A percentile compares a stretch with the other conserved stretches of the same genome.
Evolutionary conservation across 2,329 filamentous ascomycete species (phyloP).

Genomic region (Penicillium sp.): DNA sequence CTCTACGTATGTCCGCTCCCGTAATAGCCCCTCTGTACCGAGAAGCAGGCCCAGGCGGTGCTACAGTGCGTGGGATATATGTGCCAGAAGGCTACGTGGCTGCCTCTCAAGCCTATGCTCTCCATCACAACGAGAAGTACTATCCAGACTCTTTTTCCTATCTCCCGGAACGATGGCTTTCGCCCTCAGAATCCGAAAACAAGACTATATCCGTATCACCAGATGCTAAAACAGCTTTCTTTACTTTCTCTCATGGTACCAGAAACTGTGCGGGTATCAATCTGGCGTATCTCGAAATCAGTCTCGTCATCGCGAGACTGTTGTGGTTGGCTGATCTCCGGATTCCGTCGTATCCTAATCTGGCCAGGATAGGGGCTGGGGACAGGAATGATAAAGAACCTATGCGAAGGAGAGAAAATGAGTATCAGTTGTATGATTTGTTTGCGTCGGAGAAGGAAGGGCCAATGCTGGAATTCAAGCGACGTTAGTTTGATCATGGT

Average conservation of each 20-base stretch:
- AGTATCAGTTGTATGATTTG: constrained; percentile 11
- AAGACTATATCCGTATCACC: neutral
- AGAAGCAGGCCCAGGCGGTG: constrained; percentile 6
- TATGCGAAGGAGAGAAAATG: constrained; percentile 4
- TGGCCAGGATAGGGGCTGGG: constrained; percentile 1
- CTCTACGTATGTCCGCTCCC: neutral
- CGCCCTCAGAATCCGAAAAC: neutral
- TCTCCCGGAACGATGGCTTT: constrained; percentile 5
- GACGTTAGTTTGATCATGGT: neutral
- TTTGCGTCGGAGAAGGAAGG: constrained; percentile 11
- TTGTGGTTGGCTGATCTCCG: constrained; percentile 7
- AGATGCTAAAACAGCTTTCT: neutral
- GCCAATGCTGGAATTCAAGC: constrained; percentile 8
- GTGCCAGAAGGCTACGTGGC: constrained; percentile 5
- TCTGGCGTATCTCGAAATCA: neutral
- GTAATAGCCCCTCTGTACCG: constrained; percentile 3
- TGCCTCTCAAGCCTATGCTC: neutral
- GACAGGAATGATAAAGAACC: constrained; percentile 1
- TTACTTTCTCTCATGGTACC: neutral
- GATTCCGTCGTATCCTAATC: neutral
- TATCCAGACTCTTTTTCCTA: constrained; percentile 5
- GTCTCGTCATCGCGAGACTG: neutral
- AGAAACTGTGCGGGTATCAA: neutral
- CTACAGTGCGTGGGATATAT: neutral
- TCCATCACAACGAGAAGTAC: constrained; percentile 10